Conservation (phyloP, 306 rosid genomes). For the Myrica gale region DNA sequence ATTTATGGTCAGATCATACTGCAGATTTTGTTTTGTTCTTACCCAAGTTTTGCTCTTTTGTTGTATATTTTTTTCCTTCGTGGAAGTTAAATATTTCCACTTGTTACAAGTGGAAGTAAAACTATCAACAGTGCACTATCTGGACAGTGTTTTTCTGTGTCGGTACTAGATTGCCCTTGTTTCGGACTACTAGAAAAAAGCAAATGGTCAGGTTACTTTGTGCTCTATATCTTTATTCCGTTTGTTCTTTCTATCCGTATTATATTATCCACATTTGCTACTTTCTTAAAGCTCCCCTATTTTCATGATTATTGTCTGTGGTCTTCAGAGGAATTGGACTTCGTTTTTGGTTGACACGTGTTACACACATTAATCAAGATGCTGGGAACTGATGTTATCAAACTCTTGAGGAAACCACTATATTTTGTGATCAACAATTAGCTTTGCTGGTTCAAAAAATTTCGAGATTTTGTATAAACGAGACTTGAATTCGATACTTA, state of each 20-base stretch:
- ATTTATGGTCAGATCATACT: not conserved
- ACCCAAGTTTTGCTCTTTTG: not conserved
- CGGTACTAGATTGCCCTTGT: constrained; percentile 31
- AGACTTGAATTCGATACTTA: no score
- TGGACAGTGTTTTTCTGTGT: constrained; percentile 25
- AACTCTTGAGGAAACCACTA: not conserved
- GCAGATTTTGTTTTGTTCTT: constrained; percentile 5
- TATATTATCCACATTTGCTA: not conserved
- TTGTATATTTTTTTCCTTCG: not conserved
- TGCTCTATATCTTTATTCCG: constrained; percentile 34
- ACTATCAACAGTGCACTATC: constrained; percentile 20
- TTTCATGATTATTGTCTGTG: not conserved
- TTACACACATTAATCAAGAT: not conserved
- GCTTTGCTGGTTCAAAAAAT: not conserved
- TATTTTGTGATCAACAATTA: not conserved
- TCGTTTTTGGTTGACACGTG: not conserved
- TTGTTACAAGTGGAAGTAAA: not conserved
- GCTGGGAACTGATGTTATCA: not conserved
- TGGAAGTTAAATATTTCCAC: not conserved
- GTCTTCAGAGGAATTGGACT: not conserved
- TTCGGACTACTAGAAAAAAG: constrained; percentile 34
- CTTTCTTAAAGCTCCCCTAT: not conserved
- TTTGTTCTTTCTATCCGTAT: constrained; percentile 32
- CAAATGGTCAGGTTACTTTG: constrained; percentile 29
- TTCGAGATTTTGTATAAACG: not conserved